Conservation (phyloP, 768 basidiomycete species). For the Lepiota brunneoincarnata region DNA sequence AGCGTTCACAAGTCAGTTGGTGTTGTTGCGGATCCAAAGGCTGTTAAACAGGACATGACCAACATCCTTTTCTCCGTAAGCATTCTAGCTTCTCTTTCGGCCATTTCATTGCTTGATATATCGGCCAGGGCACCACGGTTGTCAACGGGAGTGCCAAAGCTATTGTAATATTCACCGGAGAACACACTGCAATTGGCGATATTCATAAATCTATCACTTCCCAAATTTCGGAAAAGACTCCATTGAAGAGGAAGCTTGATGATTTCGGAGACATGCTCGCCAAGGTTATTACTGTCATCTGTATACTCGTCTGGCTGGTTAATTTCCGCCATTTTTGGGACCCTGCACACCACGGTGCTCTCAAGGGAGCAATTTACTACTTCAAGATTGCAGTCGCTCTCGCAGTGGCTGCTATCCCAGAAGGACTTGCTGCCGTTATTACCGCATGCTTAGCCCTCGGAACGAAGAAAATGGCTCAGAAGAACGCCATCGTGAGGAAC, state of each 20-base stretch:
- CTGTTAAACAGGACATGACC: constrained; percentile 97
- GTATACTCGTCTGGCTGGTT: constrained; percentile 96
- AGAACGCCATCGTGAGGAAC: constrained; percentile 96
- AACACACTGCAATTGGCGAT: constrained; percentile 89
- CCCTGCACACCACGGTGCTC: constrained; percentile 83
- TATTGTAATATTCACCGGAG: constrained; percentile 84
- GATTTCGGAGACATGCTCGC: constrained; percentile 98
- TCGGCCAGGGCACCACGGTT: constrained; percentile 82
- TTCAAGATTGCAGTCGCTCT: constrained; percentile 99
- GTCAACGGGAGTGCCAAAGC: constrained; percentile 91
- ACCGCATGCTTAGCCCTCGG: constrained; percentile 96
- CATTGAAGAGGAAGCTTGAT: constrained; percentile 94
- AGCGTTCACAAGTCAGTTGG: constrained; percentile 82
- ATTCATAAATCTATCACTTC: constrained; percentile 96
- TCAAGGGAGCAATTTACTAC: constrained; percentile 97
- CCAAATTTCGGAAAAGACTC: constrained; percentile 94
- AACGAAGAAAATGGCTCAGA: constrained; percentile 99
- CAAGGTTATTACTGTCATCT: constrained; percentile 97
- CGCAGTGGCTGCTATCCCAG: constrained; percentile 98
- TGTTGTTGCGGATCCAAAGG: constrained; percentile 65
- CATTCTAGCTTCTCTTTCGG: not conserved
- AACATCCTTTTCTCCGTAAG: constrained; percentile 93
- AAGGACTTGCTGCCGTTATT: constrained; percentile 97
- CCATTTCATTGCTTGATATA: not conserved
- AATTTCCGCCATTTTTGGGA: constrained; percentile 97